A percentile compares a stretch with the other conserved stretches of the same genome.
Conservation (phyloP, 176 grass and related monocot species). For the Miscanthus lutarioriparius region DNA sequence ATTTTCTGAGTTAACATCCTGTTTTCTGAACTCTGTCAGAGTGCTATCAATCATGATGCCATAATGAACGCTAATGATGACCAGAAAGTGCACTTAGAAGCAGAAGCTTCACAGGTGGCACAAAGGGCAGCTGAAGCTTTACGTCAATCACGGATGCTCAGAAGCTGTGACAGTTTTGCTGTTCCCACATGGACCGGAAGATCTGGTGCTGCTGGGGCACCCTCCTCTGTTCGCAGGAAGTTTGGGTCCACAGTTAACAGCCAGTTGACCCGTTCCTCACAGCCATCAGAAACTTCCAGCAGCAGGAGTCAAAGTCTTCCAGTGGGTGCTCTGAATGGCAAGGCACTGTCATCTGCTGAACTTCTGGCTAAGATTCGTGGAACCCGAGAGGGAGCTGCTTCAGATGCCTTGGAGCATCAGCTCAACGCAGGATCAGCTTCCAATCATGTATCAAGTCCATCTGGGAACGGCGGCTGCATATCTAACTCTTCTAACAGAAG, state of each 20-base stretch:
- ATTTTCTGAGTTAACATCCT: constrained; percentile 6
- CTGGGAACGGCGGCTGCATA: constrained; percentile 17
- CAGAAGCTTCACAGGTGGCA: constrained; percentile 78
- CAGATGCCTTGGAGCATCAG: constrained; percentile 76
- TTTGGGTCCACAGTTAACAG: constrained; percentile 76
- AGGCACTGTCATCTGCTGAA: constrained; percentile 66
- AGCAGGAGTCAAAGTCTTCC: constrained; percentile 47
- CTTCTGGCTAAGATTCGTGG: constrained; percentile 75
- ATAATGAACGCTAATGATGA: constrained; percentile 87
- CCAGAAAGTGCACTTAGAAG: constrained; percentile 71
- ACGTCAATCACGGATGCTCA: constrained; percentile 66
- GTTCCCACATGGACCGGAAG: constrained; percentile 90
- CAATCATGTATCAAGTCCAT: constrained; percentile 6
- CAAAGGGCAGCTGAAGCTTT: constrained; percentile 84
- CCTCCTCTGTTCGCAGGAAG: constrained; percentile 42
- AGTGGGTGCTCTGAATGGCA: constrained; percentile 62
- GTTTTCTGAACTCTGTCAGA: constrained; percentile 46
- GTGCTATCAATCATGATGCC: constrained; percentile 89
- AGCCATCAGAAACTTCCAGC: constrained; percentile 51
- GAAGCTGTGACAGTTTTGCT: constrained; percentile 73
- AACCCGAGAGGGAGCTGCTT: constrained; percentile 68
- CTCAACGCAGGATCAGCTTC: constrained; percentile 52
- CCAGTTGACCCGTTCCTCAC: constrained; percentile 36
- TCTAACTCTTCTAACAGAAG: constrained; percentile 44
- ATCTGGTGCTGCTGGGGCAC: constrained; percentile 71